Evolutionary conservation across 768 basidiomycete genomes (phyloP).

Genomic region (Boletus rubropictus): DNA sequence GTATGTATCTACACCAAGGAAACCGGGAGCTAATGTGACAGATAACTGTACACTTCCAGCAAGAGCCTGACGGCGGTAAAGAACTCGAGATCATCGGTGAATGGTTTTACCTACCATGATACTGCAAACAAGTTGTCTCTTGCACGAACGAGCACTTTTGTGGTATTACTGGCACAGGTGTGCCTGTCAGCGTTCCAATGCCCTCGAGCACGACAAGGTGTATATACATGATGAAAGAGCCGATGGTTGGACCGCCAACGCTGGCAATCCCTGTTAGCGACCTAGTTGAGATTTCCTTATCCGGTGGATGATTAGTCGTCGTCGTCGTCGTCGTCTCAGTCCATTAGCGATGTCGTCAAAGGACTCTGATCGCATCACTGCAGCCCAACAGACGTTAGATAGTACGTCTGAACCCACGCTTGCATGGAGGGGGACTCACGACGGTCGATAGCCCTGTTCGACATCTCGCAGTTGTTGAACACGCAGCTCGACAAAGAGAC

Average conservation of each 20-base stretch:
- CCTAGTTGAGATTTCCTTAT: no score
- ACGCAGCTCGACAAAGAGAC: conserved; percentile 87
- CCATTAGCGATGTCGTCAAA: conserved; percentile 33
- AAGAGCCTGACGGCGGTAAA: not conserved
- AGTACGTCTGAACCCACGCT: conserved; percentile 39
- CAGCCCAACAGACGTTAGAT: conserved; percentile 66
- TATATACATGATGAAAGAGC: no score
- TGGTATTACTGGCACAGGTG: no score
- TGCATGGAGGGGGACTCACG: conserved; percentile 7
- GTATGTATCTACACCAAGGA: not conserved
- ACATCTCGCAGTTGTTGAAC: conserved; percentile 84
- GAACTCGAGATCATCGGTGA: not conserved
- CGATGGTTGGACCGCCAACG: not conserved
- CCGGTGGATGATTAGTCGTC: not conserved
- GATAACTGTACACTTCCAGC: not conserved
- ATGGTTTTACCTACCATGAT: no score
- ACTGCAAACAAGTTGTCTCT: not conserved
- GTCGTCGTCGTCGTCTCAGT: not conserved
- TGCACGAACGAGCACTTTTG: no score
- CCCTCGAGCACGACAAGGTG: no score
- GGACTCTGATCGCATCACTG: conserved; percentile 54
- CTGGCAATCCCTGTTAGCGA: not conserved
- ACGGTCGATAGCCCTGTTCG: conserved; percentile 67
- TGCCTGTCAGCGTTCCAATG: no score
- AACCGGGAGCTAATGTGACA: no score